phyloP scores from a whole-genome alignment of 805 yeast genomes.

The Kluyveromyces lactis region DNA sequence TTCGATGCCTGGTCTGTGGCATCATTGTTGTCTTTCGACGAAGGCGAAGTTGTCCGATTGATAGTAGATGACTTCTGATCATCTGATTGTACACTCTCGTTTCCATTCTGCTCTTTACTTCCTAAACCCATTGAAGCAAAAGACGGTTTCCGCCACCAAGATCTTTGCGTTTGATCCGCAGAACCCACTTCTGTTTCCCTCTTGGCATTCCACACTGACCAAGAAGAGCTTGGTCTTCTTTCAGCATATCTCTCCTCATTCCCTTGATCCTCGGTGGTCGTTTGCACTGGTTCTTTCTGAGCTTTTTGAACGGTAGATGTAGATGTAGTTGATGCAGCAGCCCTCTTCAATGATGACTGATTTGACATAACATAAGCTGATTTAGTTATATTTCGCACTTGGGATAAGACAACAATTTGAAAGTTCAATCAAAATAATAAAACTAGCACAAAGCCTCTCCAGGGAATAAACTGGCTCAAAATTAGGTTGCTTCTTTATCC shows the following conservation, averaged over 20 bases:
- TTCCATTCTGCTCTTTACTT: neutral
- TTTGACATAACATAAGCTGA: slow-evolving; percentile 1
- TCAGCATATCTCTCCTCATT: neutral
- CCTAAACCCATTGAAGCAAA: slow-evolving; percentile 4
- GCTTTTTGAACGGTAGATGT: too few relatives aligned
- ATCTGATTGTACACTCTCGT: neutral
- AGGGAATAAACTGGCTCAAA: too few relatives aligned
- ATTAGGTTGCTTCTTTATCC: too few relatives aligned
- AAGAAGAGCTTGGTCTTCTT: slow-evolving; percentile 5
- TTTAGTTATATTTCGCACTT: too few relatives aligned
- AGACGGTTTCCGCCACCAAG: slow-evolving; percentile 11
- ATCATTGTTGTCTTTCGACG: neutral
- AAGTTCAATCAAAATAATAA: too few relatives aligned
- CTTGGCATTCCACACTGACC: slow-evolving; percentile 8
- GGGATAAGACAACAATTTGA: too few relatives aligned
- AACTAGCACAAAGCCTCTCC: too few relatives aligned
- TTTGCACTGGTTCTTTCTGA: too few relatives aligned
- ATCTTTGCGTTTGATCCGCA: neutral
- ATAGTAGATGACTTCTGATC: neutral
- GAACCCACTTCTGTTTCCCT: neutral
- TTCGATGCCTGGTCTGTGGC: neutral
- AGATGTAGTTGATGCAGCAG: neutral
- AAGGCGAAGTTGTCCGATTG: neutral
- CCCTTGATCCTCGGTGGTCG: too few relatives aligned
- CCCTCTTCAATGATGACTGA: slow-evolving; percentile 1